Evolutionary conservation across 2,329 filamentous ascomycete species (phyloP), one percentile per base, ranked within the genome.

Genomic region (Beauveria australis): DNA sequence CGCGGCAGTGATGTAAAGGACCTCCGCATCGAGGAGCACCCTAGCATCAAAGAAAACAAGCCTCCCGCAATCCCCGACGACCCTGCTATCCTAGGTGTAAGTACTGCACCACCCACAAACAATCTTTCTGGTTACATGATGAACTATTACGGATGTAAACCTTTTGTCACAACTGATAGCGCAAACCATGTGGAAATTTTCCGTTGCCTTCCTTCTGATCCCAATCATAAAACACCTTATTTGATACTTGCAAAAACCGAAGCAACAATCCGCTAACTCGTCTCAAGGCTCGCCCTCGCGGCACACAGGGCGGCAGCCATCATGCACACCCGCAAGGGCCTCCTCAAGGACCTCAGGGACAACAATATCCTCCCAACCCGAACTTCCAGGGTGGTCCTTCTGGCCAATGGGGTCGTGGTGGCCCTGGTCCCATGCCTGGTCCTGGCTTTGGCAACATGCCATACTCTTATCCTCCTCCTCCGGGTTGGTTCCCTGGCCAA

Each of bases 201-300:
- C 92, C 92, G 92, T 96, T 97, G 92, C 92, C 92, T 97, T 97
- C 92, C 92, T 97, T 96, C 92, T 97, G 92, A 96, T 86, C 63
- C 53, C 52, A 59, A 57, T 44, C 46, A 60, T 19, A 28, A 44
- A 40, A 55, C 60, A 57, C 62, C n/a, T 56, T 59, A 12, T 24
- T 64, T 64, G 64, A 65, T 51, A 37, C 44, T 54, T 53, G 40
- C 22, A 9, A 53, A 53, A n/a, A 33, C 19, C 41, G 10, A 26
- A 40, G 9, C 53, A 22, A 43, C 2, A 28, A 19, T 19, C 2
- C 44, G 40, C 61, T 62, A 47, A 62, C 56, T 44, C 19, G 30
- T 14, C 12, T 53, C 37, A 66, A 75, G 80, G 77, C 66, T 78
- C 74, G 75, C 63, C 72, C 74, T 47, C 73, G 71, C 62, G 70